Percentiles rank a stretch among this genome's conserved stretches.
Evolutionary conservation across 768 basidiomycete genomes (phyloP).

Genomic region (Termitomyces sp.): DNA sequence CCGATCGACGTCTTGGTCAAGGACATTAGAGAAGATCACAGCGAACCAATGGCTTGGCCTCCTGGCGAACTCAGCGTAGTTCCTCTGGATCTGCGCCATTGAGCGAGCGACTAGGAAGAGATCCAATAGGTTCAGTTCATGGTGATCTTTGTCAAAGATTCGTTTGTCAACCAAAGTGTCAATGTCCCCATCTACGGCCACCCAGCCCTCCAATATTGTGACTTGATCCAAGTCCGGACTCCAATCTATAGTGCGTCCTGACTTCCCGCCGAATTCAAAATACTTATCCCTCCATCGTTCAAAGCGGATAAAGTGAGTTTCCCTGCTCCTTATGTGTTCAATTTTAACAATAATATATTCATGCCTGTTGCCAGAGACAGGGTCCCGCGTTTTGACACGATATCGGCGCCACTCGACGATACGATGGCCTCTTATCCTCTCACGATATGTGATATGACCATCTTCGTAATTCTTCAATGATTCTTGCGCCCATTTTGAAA

Average conservation of each 20-base stretch:
- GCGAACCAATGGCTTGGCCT: slow-evolving; percentile 6
- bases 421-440: background rate
- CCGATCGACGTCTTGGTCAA: background rate
- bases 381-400: background rate
- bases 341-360: background rate
- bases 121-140: background rate
- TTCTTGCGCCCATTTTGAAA: background rate
- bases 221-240: background rate
- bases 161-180: background rate
- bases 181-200: background rate
- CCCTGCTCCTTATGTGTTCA: background rate
- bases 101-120: background rate
- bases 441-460: background rate
- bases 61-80: background rate
- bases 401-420: slow-evolving; percentile 4
- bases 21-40: slow-evolving; percentile 2
- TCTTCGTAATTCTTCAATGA: background rate
- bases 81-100: background rate
- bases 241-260: background rate
- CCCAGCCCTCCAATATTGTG: background rate
- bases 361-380: background rate
- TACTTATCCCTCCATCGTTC: background rate
- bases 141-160: background rate
- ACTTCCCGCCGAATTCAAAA: background rate
- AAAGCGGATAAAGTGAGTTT: background rate